Percentiles rank a stretch among this genome's conserved stretches.
Conservation (phyloP, 225 moss, liverwort and hornwort species). For the Marchantia paleacea region DNA sequence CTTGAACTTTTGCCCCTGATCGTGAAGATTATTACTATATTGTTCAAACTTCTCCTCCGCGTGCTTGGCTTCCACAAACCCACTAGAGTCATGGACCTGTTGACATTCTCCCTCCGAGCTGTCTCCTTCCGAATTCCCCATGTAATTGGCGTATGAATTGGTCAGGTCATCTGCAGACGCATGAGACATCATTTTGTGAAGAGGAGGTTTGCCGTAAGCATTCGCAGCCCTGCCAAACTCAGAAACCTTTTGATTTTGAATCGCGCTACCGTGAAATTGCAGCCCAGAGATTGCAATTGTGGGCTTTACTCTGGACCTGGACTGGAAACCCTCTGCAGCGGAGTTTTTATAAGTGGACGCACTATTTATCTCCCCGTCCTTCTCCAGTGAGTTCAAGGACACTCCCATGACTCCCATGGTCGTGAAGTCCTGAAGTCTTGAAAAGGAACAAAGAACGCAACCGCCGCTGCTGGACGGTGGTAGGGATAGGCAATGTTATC, state of each 20-base stretch:
- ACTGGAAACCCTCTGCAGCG: slow-evolving; percentile 3
- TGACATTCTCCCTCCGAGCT: slow-evolving; percentile 21
- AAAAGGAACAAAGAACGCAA: background rate
- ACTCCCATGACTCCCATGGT: slow-evolving; percentile 14
- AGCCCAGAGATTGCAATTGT: background rate
- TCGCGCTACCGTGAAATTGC: background rate
- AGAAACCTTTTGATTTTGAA: background rate
- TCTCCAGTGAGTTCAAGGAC: slow-evolving; percentile 1
- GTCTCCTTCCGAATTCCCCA: slow-evolving; percentile 19
- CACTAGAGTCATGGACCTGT: background rate
- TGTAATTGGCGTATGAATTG: background rate
- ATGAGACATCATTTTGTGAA: slow-evolving; percentile 5
- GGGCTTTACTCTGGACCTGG: slow-evolving; percentile 7
- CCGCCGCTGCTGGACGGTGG: background rate
- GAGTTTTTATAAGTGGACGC: too few species aligned
- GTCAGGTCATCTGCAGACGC: slow-evolving; percentile 9
- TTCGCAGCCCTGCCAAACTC: background rate
- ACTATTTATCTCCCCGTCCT: background rate
- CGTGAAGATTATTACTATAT: background rate
- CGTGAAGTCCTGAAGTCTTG: background rate
- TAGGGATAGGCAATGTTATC: background rate
- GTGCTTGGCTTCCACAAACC: background rate
- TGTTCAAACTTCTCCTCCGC: background rate
- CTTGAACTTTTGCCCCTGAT: background rate
- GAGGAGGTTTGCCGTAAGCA: slow-evolving; percentile 18